Conservation (phyloP, 345 rosid genomes). For the Eucalyptus decipiens region DNA sequence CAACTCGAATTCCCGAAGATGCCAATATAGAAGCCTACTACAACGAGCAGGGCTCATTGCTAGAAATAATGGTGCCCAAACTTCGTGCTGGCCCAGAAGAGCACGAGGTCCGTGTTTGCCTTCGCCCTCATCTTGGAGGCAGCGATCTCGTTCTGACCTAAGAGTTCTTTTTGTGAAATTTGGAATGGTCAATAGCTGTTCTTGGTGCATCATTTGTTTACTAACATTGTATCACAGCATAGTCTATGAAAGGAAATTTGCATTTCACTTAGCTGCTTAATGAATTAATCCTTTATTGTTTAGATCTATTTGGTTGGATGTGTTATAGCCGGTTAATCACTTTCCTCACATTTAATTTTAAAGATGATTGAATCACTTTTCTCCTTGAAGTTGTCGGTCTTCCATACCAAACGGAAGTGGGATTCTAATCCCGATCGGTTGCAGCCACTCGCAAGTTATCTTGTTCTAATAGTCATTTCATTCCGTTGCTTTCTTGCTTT, state of each 20-base stretch:
- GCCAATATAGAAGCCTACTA: slow-evolving; percentile 90
- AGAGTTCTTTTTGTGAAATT: neutral
- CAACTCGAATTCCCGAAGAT: slow-evolving; percentile 88
- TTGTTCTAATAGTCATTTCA: neutral
- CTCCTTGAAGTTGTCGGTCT: neutral
- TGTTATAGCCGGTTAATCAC: neutral
- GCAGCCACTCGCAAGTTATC: neutral
- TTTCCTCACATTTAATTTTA: neutral
- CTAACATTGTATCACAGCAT: neutral
- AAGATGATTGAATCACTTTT: neutral
- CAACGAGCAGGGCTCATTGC: slow-evolving; percentile 80
- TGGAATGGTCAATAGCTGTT: neutral
- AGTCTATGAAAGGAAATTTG: neutral
- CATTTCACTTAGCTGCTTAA: neutral
- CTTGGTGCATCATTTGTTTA: neutral
- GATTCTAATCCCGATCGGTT: neutral
- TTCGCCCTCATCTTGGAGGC: slow-evolving; percentile 66
- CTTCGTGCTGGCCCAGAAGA: slow-evolving; percentile 79
- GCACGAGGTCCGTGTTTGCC: slow-evolving; percentile 94
- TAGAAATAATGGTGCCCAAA: slow-evolving; percentile 93
- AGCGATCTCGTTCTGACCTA: slow-evolving; percentile 73
- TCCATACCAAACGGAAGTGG: neutral
- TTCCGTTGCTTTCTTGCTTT: neutral
- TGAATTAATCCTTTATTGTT: neutral
- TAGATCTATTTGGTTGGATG: neutral